Evolutionary conservation across 371 early-diverging fungal species (phyloP), one percentile per base, ranked within the genome.

Genomic region (Spraguea lophii): DNA sequence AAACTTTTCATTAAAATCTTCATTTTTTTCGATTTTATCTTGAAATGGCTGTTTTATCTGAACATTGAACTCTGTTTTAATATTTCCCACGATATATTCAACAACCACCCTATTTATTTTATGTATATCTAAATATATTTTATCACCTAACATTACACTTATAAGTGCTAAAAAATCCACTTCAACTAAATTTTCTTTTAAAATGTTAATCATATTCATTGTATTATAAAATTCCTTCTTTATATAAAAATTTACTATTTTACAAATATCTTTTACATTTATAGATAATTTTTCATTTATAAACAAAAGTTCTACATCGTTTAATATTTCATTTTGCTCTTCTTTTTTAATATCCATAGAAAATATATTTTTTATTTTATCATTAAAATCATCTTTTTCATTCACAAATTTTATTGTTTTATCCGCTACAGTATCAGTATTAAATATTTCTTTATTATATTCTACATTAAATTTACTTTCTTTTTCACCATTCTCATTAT

Each of bases 101-200:
- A 67, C 56, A 26, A 57, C 54, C 10, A 70, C 70, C 38, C 30
- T 44, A 15, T 49, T 42, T 32, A n/a, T n/a, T n/a, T 23, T 50
- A 44, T 70, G 70, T 17, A 67, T 68, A 24, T 67, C 67, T 45
- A 67, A 47, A 37, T 70, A 59, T 17, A 67, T 49, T 37, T 68
- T 59, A 55, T 70, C 67, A 46, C 70, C 70, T 2, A 68, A 64
- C 9, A 56, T 59, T 27, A 56, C 54, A 23, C 62, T 61, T 12
- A 57, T 61, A 10, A 70, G 13, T 39, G 65, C 65, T 16, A 70
- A 48, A 3, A 70, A 27, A 32, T 62, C 70, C 21, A 60, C 34
- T 34, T 47, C 49, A 19, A 61, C 47, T 25, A 48, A 45, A 0
- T 45, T 30, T 46, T 57, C 37, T 1, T 55, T 50, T 61, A 58